Percentiles rank a stretch among this genome's conserved stretches.
Conservation (phyloP, 805 yeast genomes). For the Yamadazyma laniorum region DNA sequence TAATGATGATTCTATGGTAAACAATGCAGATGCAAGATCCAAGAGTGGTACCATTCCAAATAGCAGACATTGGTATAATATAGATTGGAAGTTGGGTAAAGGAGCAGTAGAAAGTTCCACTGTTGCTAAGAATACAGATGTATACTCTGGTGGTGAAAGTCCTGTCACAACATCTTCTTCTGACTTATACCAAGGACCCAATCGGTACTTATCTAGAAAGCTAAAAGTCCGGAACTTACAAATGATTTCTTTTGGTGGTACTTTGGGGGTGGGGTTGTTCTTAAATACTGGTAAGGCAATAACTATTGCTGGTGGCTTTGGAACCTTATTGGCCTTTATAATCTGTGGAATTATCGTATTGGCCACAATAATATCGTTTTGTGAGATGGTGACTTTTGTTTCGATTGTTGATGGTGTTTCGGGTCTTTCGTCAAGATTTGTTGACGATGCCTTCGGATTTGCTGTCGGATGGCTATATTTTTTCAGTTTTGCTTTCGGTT, state of each 20-base stretch:
- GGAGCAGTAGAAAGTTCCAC: conserved; percentile 1
- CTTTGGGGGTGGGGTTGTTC: conserved; percentile 73
- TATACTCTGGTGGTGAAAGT: conserved; percentile 2
- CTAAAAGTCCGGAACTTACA: conserved; percentile 67
- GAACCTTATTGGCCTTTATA: conserved; percentile 64
- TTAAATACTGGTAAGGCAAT: conserved; percentile 72
- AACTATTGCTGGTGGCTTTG: conserved; percentile 73
- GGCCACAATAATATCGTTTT: conserved; percentile 69
- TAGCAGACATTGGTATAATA: conserved; percentile 16
- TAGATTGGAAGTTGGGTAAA: conserved; percentile 12
- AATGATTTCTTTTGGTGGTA: conserved; percentile 77
- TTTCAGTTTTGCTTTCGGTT: conserved; percentile 65
- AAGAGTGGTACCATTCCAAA: conserved; percentile 6
- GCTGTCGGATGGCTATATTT: conserved; percentile 74
- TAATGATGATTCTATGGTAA: neutral
- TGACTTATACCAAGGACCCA: conserved; percentile 2
- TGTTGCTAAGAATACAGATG: conserved; percentile 9
- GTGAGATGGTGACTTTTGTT: conserved; percentile 78
- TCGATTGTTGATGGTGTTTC: conserved; percentile 80
- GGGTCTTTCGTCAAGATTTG: conserved; percentile 71
- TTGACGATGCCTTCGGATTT: conserved; percentile 76
- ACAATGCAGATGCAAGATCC: conserved; percentile 3
- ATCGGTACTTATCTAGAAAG: conserved; percentile 48
- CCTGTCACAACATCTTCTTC: conserved; percentile 11
- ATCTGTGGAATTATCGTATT: conserved; percentile 65